These are phyloP conservation scores for Fusarium brevicatenulatum DNA, from an alignment of 2,329 filamentous ascomycete species.

Conservation along the genomic window DNA sequence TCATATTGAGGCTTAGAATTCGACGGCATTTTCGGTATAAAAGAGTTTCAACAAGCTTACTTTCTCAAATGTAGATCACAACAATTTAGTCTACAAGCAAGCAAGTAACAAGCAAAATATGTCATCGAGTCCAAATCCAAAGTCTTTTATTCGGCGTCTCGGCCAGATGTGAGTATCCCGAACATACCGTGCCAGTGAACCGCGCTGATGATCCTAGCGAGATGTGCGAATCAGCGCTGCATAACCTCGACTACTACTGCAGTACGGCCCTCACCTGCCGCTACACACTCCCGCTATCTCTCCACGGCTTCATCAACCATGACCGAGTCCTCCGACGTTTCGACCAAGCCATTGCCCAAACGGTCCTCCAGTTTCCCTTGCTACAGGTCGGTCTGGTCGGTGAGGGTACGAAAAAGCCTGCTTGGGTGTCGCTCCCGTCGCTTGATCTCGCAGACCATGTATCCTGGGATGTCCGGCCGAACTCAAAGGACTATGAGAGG, in stretches of 20 bases:
- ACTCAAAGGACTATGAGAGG: background rate
- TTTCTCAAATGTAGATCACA: background rate
- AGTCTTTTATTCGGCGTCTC: slow-evolving; percentile 1
- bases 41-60: background rate
- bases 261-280: slow-evolving; percentile 1
- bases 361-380: background rate
- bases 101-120: too few species aligned
- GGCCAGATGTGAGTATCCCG: slow-evolving; percentile 1
- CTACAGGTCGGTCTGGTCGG: background rate
- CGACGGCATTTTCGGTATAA: background rate
- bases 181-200: background rate
- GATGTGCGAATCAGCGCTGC: slow-evolving; percentile 6
- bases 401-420: background rate
- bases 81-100: background rate
- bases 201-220: background rate
- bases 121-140: slow-evolving; percentile 2
- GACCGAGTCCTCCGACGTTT: background rate
- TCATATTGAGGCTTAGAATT: background rate
- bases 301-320: background rate
- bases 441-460: slow-evolving; percentile 9
- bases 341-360: background rate
- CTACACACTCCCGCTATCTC: background rate
- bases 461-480: background rate
- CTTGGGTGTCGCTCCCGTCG: background rate
- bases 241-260: background rate